Evolutionary conservation across 768 basidiomycete genomes (phyloP), one percentile per base, ranked within the genome.

Genomic region (Russula virescens): DNA sequence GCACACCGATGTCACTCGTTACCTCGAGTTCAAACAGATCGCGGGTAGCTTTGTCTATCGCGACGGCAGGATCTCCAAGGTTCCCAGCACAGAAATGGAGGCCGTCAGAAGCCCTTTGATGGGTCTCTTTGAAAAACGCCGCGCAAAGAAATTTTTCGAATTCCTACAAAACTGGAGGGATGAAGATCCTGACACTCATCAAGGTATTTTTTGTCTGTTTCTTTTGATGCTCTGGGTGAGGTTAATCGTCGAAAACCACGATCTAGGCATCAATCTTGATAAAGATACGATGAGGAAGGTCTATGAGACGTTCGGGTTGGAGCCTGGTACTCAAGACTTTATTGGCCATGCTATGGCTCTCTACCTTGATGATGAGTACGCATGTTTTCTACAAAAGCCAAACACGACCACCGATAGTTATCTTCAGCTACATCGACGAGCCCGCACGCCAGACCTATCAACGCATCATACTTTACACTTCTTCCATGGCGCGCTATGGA

Each of bases 1-100:
- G 46, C 95, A 98, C 79, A 98, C 97, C 67, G 94, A 99, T 73
- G 97, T 99, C 65, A 95, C 91, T 46, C 88, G 94, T 64, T 99
- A 99, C 77, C 88, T 99, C 71, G 97, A 98, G 73, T 99, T 99
- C 82, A 99, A 98, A 80, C 96, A 98, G 78, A 98, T 99, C 76
- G 94, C 97, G 0, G 97, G 96, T 58, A 94, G 91, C 73, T 99
- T 89, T 76, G 97, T 99, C 62, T 98, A 94, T 74, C 88, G 96
- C 58, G 96, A 98, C 74, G 94, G 94, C 55, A 90, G 76, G 77
- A 97, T 99, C 76, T 93, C 91, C 64, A 99, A 99, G 76, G 97
- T 99, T 11, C 97, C 97, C 35, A 89, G 89, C 71, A 98, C 94
- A 7, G 95, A 98, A 79, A 87, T 95, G 80, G 97, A 99, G 78